Evolutionary conservation across 2,329 filamentous ascomycete species (phyloP).

Genomic region (Fusarium tjaetaba): DNA sequence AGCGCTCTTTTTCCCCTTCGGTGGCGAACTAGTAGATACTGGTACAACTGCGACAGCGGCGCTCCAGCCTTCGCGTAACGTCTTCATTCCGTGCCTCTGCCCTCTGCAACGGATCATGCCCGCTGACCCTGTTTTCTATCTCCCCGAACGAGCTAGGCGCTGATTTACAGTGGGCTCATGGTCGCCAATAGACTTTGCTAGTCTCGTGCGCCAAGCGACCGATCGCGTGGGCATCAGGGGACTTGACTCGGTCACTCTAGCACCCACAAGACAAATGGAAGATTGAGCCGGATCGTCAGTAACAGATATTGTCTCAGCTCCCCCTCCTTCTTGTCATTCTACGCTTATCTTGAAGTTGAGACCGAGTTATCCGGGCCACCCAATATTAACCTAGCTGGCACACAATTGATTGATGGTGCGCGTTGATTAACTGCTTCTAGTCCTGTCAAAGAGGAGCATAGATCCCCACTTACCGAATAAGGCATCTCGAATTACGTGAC

Average conservation of each 20-base stretch:
- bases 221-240: conserved; percentile 21
- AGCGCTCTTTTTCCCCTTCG: not conserved
- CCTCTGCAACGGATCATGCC: not conserved
- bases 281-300: not conserved
- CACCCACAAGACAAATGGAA: not conserved
- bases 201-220: conserved; percentile 1
- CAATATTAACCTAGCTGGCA: not conserved
- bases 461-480: conserved; percentile 3
- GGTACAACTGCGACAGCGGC: too few relatives aligned
- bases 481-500: not conserved
- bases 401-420: not conserved
- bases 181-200: conserved; percentile 16
- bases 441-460: not conserved
- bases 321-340: not conserved
- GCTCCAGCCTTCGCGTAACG: not conserved
- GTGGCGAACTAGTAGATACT: too few relatives aligned
- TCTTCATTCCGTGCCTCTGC: conserved; percentile 8
- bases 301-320: not conserved
- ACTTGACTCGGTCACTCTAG: conserved; percentile 2
- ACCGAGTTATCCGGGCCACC: not conserved
- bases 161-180: not conserved
- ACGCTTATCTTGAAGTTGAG: not conserved
- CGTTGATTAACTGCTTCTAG: not conserved
- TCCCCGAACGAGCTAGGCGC: not conserved
- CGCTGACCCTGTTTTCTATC: not conserved